Evolutionary conservation across 2,329 filamentous ascomycete species (phyloP), one percentile per base, ranked within the genome.

Genomic region (Fusarium bulbicola): DNA sequence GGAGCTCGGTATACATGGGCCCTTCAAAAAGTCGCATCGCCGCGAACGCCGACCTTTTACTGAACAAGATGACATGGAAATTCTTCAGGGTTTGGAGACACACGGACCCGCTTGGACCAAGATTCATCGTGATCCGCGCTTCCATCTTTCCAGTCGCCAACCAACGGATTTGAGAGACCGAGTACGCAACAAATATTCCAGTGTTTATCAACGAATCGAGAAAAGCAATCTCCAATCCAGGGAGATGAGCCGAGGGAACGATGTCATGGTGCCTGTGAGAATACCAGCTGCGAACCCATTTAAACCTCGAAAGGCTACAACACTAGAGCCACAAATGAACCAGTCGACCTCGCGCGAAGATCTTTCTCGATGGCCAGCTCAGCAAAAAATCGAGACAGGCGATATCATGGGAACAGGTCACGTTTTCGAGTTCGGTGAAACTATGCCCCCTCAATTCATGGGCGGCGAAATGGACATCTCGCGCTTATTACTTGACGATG

Each of bases 101-200:
- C 91, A 91, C 76, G 90, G 90, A 1, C 88, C 90, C 14, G 86
- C 89, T 14, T 92, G 90, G 90, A 91, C 89, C 58, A 89, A 87
- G 78, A 92, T 92, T 26, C 89, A 91, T 76, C 85, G 89, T 40
- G 89, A 92, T 67, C 80, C 86, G 20, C 83, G 83, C 34, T 91
- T 89, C 79, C 84, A 89, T 66, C 81, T 92, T n/a, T 85, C 86
- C 9, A 87, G 79, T 66, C 84, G 90, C 49, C 88, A 90, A 71
- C 89, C 90, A 3, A 92, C 90, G 1, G 90, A 92, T 75, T 79
- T 92, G 58, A 84, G 90, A 68, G 90, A 92, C 71, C 85, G 90
- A 28, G 85, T 91, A 37, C 86, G 90, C 47, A 92, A 92, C 80
- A 91, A 90, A 74, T 90, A 90, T 72, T 88, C 89, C 7, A 86